Evolutionary conservation across 495 filamentous ascomycete genomes (phyloP).

Genomic region (Pseudomonodictys pantanalensis): DNA sequence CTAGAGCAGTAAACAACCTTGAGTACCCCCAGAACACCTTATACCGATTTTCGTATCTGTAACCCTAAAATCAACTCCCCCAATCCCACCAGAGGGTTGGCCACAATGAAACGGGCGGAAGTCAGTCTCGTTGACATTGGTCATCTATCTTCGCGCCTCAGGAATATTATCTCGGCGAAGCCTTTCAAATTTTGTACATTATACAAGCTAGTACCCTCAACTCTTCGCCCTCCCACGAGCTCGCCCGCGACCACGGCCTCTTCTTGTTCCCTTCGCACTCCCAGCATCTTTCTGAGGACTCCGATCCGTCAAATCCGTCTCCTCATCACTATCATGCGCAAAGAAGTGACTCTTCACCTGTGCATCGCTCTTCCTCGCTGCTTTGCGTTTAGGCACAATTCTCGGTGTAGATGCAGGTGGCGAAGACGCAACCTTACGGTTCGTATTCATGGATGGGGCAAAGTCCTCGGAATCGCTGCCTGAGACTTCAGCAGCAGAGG

Average conservation of each 20-base stretch:
- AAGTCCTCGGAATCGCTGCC: neutral
- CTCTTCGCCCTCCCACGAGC: neutral
- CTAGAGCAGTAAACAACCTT: too few relatives aligned
- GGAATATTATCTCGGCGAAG: too few relatives aligned
- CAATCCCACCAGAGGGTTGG: too few relatives aligned
- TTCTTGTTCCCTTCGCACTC: neutral
- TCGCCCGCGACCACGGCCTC: neutral
- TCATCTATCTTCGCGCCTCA: too few relatives aligned
- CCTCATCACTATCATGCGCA: slow-evolving; percentile 34
- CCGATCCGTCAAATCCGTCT: slow-evolving; percentile 14
- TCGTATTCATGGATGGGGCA: neutral
- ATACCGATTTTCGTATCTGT: too few relatives aligned
- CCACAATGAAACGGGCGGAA: too few relatives aligned
- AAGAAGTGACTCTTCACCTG: slow-evolving; percentile 41
- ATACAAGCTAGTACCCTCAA: too few relatives aligned
- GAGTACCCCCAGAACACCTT: too few relatives aligned
- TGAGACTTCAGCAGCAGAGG: neutral
- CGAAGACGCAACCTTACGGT: neutral
- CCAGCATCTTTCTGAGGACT: neutral
- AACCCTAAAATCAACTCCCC: too few relatives aligned
- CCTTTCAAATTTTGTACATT: too few relatives aligned
- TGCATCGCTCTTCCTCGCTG: slow-evolving; percentile 34
- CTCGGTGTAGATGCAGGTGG: slow-evolving; percentile 3
- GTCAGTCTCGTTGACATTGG: too few relatives aligned
- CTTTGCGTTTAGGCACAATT: slow-evolving; percentile 33